Percentiles rank a stretch among this genome's conserved stretches.
Evolutionary conservation across 179 eudicot species (phyloP).

Genomic region (Beta macrorhiza): DNA sequence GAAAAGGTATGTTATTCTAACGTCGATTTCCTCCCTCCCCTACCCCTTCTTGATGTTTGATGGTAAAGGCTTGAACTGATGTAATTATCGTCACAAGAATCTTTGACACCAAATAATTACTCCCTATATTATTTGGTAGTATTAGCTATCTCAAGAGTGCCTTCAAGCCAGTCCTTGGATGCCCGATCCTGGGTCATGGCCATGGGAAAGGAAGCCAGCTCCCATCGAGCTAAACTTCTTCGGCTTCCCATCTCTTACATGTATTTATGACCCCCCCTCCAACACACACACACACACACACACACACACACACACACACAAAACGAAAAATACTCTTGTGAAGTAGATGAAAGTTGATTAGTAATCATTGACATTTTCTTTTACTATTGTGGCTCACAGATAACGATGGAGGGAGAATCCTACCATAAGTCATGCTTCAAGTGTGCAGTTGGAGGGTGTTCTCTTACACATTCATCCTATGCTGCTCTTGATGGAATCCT

Average conservation of each 20-base stretch:
- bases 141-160: not conserved
- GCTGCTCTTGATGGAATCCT: constrained; percentile 86
- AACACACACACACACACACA: no score
- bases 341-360: not conserved
- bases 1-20: constrained; percentile 61
- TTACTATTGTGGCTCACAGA: constrained; percentile 40
- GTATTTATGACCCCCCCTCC: no score
- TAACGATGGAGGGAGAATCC: constrained; percentile 86
- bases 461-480: constrained; percentile 78
- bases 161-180: no score
- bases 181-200: no score
- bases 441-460: constrained; percentile 89
- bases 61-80: not conserved
- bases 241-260: no score
- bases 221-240: no score
- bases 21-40: not conserved
- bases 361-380: not conserved
- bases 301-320: no score
- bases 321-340: no score
- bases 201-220: no score
- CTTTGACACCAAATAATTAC: not conserved
- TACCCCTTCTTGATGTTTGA: not conserved
- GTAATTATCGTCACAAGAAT: not conserved
- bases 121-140: not conserved
- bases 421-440: constrained; percentile 87